Evolutionary conservation across 106 monocot species (phyloP), one percentile per base, ranked within the genome.

Genomic region (Dendrobium officinale): DNA sequence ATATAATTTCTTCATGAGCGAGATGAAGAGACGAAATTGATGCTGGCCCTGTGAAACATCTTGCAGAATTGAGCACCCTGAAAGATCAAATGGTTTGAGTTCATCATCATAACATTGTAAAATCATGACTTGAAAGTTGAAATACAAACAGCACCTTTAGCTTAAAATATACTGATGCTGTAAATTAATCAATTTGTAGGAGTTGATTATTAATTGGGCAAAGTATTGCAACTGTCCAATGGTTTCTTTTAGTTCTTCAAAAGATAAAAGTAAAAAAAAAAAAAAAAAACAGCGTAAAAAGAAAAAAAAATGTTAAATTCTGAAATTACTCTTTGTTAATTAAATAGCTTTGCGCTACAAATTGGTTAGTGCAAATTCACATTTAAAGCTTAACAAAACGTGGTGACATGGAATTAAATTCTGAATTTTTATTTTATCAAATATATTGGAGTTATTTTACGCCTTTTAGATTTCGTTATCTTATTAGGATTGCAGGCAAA

Each of bases 1-100:
- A 88, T 56, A 97, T 89, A 54, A 94, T 81, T 87, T 97, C 97
- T 42, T 87, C 92, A 75, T 89, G 83, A 37, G 77, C 81, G 79
- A 97, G 88, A 10, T 80, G 77, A 84, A 97, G 86, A 51, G 72
- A 79, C 42, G 90, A 83, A 73, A 75, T 78, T 33, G 84, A 51
- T 79, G 84, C 75, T 40, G 77, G 72, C 73, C 70, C 84, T 67
- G 67, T 73, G 44, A 85, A 81, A 77, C 76, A 82, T 84, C 79
- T 94, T 44, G 88, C 86, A 82, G 83, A 84, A 80, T 89, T 88
- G 29, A 90, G 80, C 54, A 89, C 81, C 81, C 97, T 97, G 49
- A 26, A 79, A 79, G 27, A 73, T 42, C 10, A 84, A 75, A 77
- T 6, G 29, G 4, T 22, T 61, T 61, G 6, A 5, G 75, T 42